A percentile compares a stretch with the other conserved stretches of the same genome.
Conservation (phyloP, 2,329 filamentous ascomycete genomes). For the Seiridium unicorne region DNA sequence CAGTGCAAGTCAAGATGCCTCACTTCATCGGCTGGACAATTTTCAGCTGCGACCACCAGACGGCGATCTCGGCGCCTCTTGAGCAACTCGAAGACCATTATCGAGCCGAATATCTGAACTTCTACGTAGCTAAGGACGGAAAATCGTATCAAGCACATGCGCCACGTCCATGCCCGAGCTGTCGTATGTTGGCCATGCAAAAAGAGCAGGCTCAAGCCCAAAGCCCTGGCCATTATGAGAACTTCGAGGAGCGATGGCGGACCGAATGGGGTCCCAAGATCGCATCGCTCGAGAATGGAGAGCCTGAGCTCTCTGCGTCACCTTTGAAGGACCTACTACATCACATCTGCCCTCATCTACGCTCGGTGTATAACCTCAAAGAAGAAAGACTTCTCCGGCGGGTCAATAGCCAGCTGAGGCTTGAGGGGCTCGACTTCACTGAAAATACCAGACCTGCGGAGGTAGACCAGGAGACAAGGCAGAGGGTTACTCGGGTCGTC, state of each 20-base stretch:
- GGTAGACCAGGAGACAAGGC: neutral
- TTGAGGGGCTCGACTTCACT: neutral
- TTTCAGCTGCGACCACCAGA: neutral
- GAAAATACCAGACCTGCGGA: neutral
- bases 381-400: neutral
- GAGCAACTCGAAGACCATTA: neutral
- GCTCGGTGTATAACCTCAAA: neutral
- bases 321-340: neutral
- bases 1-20: slow-evolving; percentile 1
- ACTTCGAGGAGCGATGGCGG: neutral
- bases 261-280: neutral
- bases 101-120: neutral
- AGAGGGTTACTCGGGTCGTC: neutral
- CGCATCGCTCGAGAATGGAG: neutral
- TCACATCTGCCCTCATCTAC: neutral
- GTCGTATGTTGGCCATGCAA: neutral
- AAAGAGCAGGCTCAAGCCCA: neutral
- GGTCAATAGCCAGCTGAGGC: neutral
- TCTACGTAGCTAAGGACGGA: neutral
- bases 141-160: neutral
- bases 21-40: neutral
- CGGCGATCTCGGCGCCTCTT: neutral
- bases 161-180: neutral
- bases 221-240: neutral
- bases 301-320: neutral